Conservation (phyloP, 306 rosid genomes). For the Malus orientalis region DNA sequence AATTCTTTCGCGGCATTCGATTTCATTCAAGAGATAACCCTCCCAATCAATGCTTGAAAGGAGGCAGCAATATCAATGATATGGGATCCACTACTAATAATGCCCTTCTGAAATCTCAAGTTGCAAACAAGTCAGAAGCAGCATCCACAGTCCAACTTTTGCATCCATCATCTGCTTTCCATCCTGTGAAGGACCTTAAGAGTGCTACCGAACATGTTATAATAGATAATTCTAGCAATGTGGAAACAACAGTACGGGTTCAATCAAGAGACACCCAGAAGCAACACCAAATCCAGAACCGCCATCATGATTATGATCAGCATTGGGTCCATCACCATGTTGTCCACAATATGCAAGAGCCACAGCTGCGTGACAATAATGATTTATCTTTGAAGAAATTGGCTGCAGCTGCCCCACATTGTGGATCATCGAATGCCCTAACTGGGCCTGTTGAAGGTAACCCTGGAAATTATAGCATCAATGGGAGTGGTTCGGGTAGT, state of each 20-base stretch:
- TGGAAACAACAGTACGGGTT: conserved; percentile 24
- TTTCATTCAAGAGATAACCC: conserved; percentile 60
- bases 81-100: conserved; percentile 68
- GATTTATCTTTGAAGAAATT: conserved; percentile 48
- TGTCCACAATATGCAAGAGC: conserved; percentile 32
- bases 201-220: conserved; percentile 35
- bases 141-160: conserved; percentile 41
- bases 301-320: conserved; percentile 29
- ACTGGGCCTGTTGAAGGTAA: conserved; percentile 52
- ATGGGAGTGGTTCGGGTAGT: conserved; percentile 68
- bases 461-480: conserved; percentile 49
- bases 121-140: conserved; percentile 40
- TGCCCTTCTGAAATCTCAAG: conserved; percentile 40
- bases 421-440: conserved; percentile 54
- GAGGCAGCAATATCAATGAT: conserved; percentile 61
- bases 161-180: conserved; percentile 53
- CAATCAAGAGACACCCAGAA: conserved; percentile 36
- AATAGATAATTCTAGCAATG: conserved; percentile 28
- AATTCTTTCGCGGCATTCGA: conserved; percentile 40
- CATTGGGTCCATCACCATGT: conserved; percentile 16
- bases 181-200: conserved; percentile 27
- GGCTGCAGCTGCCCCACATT: conserved; percentile 46
- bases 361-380: conserved; percentile 32
- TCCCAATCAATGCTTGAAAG: conserved; percentile 57
- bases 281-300: conserved; percentile 37